Percentiles rank a stretch among this genome's conserved stretches.
Evolutionary conservation across 805 yeast genomes (phyloP).

Genomic region (Metschnikowia borealis): DNA sequence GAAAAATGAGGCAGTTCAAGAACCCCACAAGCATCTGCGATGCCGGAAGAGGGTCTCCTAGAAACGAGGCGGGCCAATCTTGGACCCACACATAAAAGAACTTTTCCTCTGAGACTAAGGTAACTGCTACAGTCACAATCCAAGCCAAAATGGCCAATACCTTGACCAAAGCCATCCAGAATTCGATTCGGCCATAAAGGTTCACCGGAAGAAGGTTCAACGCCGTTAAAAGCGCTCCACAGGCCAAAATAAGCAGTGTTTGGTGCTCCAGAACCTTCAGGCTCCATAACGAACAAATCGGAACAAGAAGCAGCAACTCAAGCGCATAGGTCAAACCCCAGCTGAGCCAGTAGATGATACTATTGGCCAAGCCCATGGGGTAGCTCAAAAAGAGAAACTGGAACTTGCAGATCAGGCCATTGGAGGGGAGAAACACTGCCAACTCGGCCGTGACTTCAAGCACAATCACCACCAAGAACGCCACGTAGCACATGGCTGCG

Average conservation of each 20-base stretch:
- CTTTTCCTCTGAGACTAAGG: slow-evolving; percentile 3
- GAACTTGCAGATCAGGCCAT: slow-evolving; percentile 21
- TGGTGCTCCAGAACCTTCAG: slow-evolving; percentile 4
- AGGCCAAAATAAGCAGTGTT: slow-evolving; percentile 4
- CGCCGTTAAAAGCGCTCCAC: slow-evolving; percentile 17
- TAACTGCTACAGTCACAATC: slow-evolving; percentile 12
- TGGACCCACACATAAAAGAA: slow-evolving; percentile 10
- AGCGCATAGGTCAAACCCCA: slow-evolving; percentile 25
- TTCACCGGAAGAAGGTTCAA: slow-evolving; percentile 22
- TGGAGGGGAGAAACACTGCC: slow-evolving; percentile 18
- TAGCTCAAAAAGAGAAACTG: slow-evolving; percentile 18
- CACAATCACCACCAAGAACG: slow-evolving; percentile 19
- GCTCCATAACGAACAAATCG: slow-evolving; percentile 17
- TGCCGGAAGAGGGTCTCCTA: slow-evolving; percentile 2
- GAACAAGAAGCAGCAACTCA: slow-evolving; percentile 19
- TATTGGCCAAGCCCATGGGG: slow-evolving; percentile 18
- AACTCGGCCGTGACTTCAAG: slow-evolving; percentile 20
- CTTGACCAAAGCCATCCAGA: slow-evolving; percentile 18
- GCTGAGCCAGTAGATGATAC: slow-evolving; percentile 23
- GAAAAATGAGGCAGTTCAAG: slow-evolving; percentile 12
- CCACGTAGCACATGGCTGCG: slow-evolving; percentile 17
- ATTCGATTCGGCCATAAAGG: slow-evolving; percentile 21
- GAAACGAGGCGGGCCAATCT: slow-evolving; percentile 11
- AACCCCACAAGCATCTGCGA: slow-evolving; percentile 4
- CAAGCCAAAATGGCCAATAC: slow-evolving; percentile 19